Evolutionary conservation across 2,329 filamentous ascomycete species (phyloP).

Genomic region (Aquanectria penicillioides): DNA sequence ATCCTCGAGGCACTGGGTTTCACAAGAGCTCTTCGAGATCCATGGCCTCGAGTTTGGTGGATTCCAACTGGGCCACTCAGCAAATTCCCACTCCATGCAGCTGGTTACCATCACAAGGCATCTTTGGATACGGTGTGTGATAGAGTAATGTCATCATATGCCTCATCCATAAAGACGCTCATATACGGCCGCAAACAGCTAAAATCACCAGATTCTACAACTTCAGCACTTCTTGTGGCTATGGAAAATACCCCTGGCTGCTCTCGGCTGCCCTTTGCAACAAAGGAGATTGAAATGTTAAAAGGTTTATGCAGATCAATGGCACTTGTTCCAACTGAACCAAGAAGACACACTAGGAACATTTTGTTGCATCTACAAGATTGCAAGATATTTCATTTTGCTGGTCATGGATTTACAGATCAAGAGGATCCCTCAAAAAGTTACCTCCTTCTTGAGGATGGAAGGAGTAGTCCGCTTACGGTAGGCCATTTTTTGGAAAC

Average conservation of each 20-base stretch:
- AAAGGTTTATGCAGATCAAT: slow-evolving; percentile 16
- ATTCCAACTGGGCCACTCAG: slow-evolving; percentile 44
- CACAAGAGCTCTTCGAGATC: not conserved
- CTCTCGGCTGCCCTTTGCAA: slow-evolving; percentile 26
- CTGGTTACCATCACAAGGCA: slow-evolving; percentile 40
- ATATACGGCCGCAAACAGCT: slow-evolving; percentile 30
- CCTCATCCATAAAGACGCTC: slow-evolving; percentile 45
- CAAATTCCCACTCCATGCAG: slow-evolving; percentile 46
- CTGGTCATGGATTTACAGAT: slow-evolving; percentile 46
- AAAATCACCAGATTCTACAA: not conserved
- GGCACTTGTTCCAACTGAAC: not conserved
- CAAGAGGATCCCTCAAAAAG: slow-evolving; percentile 17
- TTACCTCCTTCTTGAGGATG: slow-evolving; percentile 15
- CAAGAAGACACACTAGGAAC: slow-evolving; percentile 26
- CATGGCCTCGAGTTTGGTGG: slow-evolving; percentile 44
- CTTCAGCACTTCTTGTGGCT: slow-evolving; percentile 39
- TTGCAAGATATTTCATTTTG: slow-evolving; percentile 54
- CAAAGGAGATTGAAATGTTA: slow-evolving; percentile 30
- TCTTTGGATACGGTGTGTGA: slow-evolving; percentile 43
- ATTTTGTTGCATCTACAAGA: slow-evolving; percentile 35
- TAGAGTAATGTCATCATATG: slow-evolving; percentile 51
- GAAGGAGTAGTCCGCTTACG: slow-evolving; percentile 8
- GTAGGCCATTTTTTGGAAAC: slow-evolving; percentile 26
- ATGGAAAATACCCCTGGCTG: slow-evolving; percentile 36
- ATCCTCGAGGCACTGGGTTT: not conserved